Base-by-base conservation (phyloP, 1,284 basidiomycete genomes). In the Ganoderma resinaceum region DNA sequence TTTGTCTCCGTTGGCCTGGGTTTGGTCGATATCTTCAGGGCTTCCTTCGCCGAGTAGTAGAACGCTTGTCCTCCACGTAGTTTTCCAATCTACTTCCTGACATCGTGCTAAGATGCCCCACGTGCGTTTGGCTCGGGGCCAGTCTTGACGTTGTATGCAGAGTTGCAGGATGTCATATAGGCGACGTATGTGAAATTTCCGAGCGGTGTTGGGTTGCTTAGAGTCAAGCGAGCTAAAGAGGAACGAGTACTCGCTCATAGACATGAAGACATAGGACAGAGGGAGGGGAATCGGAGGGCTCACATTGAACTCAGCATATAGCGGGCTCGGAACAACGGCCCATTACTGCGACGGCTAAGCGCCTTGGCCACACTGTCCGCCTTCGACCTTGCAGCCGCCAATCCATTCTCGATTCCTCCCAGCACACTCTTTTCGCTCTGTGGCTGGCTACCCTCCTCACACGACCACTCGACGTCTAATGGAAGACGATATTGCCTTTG, bases 31-130 rank as follows among this genome's bases (percentile, higher is more conserved):
- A 12, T 26, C n/a, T 8, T 46, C 46, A 33, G 29, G 20, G 1
- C 57, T 61, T 20, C n/a, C 46, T 23, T 67, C 67, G 58, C 81
- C 83, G 20, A 93, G 80, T 40, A 95, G 78, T 63, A 85, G 80
- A 35, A 95, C 77, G 14, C 91, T 92, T 66, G 88, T 90, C 61
- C 83, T 84, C 95, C 95, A 97, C 77, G 93, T 84, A 16, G 84
- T 78, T 76, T 82, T 88, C 93, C 93, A 95, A 73, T 92, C 82
- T 11, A 95, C 83, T 81, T 96, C 95, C 74, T 91, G 91, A 78
- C 95, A 96, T 71, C 91, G 86, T n/a, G 89, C 86, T 46, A 97
- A 86, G 66, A 96, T 92, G 37, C 86, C 82, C 93, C 94, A 97
- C 11, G 92, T 92, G 70, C 88, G 84, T 61, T 82, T 85, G 20